Evolutionary conservation across 495 filamentous ascomycete genomes (phyloP).

Genomic region (Penicillium waksmanii): DNA sequence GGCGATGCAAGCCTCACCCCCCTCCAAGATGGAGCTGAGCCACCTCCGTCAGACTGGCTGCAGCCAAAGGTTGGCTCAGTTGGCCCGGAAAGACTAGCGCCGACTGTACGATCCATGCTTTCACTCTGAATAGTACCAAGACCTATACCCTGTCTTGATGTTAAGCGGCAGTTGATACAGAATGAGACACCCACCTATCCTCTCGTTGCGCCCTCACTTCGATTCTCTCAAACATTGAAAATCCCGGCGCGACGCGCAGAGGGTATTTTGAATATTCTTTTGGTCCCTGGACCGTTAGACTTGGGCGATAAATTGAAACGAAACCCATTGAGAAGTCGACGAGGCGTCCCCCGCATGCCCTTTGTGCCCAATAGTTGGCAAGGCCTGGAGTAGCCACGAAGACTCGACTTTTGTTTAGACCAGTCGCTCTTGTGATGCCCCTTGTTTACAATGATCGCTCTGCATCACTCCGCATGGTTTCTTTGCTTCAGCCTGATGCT

Average conservation of each 20-base stretch:
- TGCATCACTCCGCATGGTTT: conserved; percentile 11
- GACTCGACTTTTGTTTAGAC: conserved; percentile 1
- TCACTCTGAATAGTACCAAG: neutral
- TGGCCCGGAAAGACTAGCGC: neutral
- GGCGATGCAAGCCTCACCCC: neutral
- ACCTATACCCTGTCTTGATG: neutral
- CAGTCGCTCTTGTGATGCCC: conserved; percentile 7
- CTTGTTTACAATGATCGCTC: conserved; percentile 13
- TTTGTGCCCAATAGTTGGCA: conserved; percentile 24
- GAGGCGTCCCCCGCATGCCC: neutral
- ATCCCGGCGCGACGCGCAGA: neutral
- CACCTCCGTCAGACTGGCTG: neutral
- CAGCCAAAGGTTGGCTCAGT: too few relatives aligned
- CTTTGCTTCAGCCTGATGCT: conserved; percentile 28
- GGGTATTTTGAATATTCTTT: neutral
- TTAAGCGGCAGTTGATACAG: conserved; percentile 10
- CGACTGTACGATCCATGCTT: neutral
- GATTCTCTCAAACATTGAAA: conserved; percentile 7
- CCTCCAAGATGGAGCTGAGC: neutral
- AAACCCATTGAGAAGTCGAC: conserved; percentile 2
- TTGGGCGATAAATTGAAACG: conserved; percentile 6
- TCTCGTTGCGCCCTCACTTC: conserved; percentile 7
- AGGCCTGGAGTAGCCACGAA: conserved; percentile 9
- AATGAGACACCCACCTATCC: conserved; percentile 6
- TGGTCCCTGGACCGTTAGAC: neutral